A percentile compares a stretch with the other conserved stretches of the same genome.
phyloP scores from a whole-genome alignment of 1,284 basidiomycete genomes.

The Kalmanozyma brasiliensis region DNA sequence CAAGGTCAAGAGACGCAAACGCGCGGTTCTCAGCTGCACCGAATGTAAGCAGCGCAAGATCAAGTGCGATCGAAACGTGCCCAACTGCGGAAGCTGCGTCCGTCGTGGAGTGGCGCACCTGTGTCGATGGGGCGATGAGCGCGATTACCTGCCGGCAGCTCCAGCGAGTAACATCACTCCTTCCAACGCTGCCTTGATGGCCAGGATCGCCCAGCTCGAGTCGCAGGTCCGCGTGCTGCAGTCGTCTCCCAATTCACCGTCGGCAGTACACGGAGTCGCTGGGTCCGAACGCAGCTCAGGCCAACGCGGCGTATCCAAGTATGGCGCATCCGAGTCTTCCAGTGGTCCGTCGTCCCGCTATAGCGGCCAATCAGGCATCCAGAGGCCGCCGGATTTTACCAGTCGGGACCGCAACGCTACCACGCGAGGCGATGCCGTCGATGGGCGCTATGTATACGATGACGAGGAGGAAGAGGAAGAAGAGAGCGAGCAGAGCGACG shows the following conservation, averaged over 20 bases:
- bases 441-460: not conserved
- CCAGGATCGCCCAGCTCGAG: slow-evolving; percentile 49
- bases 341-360: slow-evolving; percentile 32
- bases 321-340: slow-evolving; percentile 19
- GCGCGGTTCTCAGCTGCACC: slow-evolving; percentile 52
- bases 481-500: slow-evolving; percentile 36
- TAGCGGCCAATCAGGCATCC: slow-evolving; percentile 20
- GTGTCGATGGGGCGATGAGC: slow-evolving; percentile 57
- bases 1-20: slow-evolving; percentile 49
- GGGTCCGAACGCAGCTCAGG: slow-evolving; percentile 14
- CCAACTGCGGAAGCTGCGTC: slow-evolving; percentile 52
- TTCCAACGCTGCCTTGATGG: slow-evolving; percentile 51
- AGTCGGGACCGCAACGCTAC: slow-evolving; percentile 27
- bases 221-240: slow-evolving; percentile 48
- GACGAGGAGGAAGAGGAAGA: slow-evolving; percentile 21
- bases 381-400: slow-evolving; percentile 36
- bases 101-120: slow-evolving; percentile 52
- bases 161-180: slow-evolving; percentile 40
- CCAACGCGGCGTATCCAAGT: slow-evolving; percentile 11
- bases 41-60: slow-evolving; percentile 59
- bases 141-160: slow-evolving; percentile 38
- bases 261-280: slow-evolving; percentile 12
- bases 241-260: slow-evolving; percentile 22
- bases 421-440: not conserved
- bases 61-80: slow-evolving; percentile 57